phyloP scores from a whole-genome alignment of 352 stramenopile genomes.

The Saprolegnia diclina region DNA sequence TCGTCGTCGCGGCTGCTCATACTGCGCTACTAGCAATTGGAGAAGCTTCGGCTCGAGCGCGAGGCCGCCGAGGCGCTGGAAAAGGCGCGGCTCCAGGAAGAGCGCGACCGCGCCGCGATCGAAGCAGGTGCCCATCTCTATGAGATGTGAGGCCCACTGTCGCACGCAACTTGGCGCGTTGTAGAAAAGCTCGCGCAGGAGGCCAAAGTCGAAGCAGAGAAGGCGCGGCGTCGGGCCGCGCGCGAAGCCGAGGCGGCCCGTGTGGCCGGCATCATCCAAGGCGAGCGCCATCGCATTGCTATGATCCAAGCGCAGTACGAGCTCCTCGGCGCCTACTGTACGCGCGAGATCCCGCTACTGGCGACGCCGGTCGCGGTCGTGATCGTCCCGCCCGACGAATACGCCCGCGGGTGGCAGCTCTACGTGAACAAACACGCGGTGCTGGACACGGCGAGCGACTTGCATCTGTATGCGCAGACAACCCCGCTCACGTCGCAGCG shows the following conservation, averaged over 20 bases:
- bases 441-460: not conserved
- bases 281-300: conserved; percentile 33
- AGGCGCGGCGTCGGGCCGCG: conserved; percentile 35
- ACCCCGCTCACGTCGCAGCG: not conserved
- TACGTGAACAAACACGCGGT: conserved; percentile 15
- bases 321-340: conserved; percentile 49
- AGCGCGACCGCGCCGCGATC: conserved; percentile 40
- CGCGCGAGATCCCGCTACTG: conserved; percentile 33
- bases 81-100: conserved; percentile 37
- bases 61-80: conserved; percentile 45
- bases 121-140: conserved; percentile 38
- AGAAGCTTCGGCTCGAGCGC: conserved; percentile 60
- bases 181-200: conserved; percentile 21
- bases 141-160: not conserved
- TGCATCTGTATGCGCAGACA: not conserved
- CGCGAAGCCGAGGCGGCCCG: conserved; percentile 36
- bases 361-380: conserved; percentile 28
- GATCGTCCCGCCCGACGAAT: conserved; percentile 26
- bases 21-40: conserved; percentile 46
- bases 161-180: conserved; percentile 2
- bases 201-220: conserved; percentile 41
- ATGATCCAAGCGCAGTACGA: conserved; percentile 43
- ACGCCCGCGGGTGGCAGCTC: not conserved
- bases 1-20: not conserved
- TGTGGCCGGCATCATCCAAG: conserved; percentile 39